These are phyloP conservation scores for Kregervanrija delftensis DNA, from an alignment of 805 yeast species.

Conservation along the genomic window DNA sequence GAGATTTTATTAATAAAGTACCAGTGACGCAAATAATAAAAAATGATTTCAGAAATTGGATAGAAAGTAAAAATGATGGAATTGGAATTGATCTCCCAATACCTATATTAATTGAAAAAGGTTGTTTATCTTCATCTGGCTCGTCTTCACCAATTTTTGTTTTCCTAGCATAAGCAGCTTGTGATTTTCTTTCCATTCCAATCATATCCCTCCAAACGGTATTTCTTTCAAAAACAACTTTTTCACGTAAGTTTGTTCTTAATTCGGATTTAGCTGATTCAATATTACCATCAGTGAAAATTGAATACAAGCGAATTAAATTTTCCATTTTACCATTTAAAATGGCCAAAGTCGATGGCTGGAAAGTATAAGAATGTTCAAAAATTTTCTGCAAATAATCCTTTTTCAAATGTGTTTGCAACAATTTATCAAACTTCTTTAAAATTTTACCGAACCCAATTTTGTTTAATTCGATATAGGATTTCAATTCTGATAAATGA, in stretches of 20 bases:
- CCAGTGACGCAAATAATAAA: slow-evolving; percentile 44
- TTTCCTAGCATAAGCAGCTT: slow-evolving; percentile 50
- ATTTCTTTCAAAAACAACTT: slow-evolving; percentile 94
- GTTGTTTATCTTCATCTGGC: slow-evolving; percentile 14
- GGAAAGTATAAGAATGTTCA: slow-evolving; percentile 49
- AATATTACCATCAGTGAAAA: slow-evolving; percentile 31
- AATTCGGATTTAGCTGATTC: slow-evolving; percentile 39
- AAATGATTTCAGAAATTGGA: slow-evolving; percentile 35
- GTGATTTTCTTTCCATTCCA: slow-evolving; percentile 79
- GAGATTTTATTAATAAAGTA: slow-evolving; percentile 42
- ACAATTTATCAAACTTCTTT: slow-evolving; percentile 85
- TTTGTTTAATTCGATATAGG: slow-evolving; percentile 74
- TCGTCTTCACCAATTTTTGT: slow-evolving; percentile 19
- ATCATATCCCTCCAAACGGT: slow-evolving; percentile 98
- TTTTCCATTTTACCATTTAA: slow-evolving; percentile 50
- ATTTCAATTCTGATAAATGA: slow-evolving; percentile 70
- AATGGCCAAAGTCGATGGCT: slow-evolving; percentile 35
- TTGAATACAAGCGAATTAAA: slow-evolving; percentile 31
- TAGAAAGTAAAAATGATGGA: slow-evolving; percentile 32
- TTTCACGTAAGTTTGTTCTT: slow-evolving; percentile 66
- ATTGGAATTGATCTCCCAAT: slow-evolving; percentile 23
- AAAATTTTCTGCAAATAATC: slow-evolving; percentile 45
- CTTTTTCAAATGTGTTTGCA: slow-evolving; percentile 53
- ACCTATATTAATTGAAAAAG: slow-evolving; percentile 22
- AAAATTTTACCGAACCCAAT: slow-evolving; percentile 88